Conservation (phyloP, 495 filamentous ascomycete genomes). For the Neurospora sp. region DNA sequence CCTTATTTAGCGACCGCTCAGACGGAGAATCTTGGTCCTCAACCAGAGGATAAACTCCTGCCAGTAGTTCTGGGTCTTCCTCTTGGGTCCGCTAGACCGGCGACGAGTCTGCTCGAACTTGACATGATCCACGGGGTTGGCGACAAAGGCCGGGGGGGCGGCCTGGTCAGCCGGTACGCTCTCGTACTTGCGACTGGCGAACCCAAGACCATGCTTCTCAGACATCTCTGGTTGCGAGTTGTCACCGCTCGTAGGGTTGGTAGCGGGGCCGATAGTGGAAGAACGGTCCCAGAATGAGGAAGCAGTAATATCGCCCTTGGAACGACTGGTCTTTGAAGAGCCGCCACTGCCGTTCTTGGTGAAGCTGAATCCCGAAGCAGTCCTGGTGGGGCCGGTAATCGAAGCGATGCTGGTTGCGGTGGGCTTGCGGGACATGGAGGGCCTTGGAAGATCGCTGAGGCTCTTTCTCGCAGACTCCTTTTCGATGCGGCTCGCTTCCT, state of each 20-base stretch:
- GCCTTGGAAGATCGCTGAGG: slow-evolving; percentile 16
- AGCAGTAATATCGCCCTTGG: neutral
- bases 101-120: slow-evolving; percentile 23
- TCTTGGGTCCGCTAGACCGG: slow-evolving; percentile 35
- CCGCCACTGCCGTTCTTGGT: neutral
- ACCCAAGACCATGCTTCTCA: slow-evolving; percentile 18
- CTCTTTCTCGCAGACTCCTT: slow-evolving; percentile 26
- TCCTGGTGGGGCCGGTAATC: slow-evolving; percentile 5
- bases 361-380: neutral
- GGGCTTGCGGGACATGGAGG: slow-evolving; percentile 28
- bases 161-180: slow-evolving; percentile 22
- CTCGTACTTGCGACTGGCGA: slow-evolving; percentile 35
- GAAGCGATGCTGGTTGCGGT: slow-evolving; percentile 20
- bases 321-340: neutral
- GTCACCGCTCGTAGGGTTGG: neutral
- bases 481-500: slow-evolving; percentile 34
- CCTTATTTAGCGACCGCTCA: slow-evolving; percentile 16
- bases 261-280: slow-evolving; percentile 4
- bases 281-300: neutral
- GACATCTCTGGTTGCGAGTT: slow-evolving; percentile 2
- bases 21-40: slow-evolving; percentile 38
- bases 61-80: slow-evolving; percentile 43
- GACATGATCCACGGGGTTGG: slow-evolving; percentile 18
- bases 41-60: slow-evolving; percentile 46
- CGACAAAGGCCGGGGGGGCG: slow-evolving; percentile 13